Evolutionary conservation across 768 basidiomycete species (phyloP).

Genomic region (Boletus reticuloceps): DNA sequence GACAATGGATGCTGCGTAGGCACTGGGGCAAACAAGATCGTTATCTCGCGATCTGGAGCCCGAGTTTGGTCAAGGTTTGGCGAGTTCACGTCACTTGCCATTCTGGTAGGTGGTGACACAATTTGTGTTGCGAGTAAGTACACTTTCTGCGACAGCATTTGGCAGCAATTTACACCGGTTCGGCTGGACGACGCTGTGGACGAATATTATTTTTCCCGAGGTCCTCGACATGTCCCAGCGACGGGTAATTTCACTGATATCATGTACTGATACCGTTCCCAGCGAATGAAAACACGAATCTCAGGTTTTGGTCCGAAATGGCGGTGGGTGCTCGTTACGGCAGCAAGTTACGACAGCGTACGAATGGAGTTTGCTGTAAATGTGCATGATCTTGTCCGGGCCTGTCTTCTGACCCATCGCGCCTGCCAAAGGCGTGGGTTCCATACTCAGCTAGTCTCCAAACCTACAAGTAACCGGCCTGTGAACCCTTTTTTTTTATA

Average conservation of each 20-base stretch:
- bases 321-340: conserved; percentile 30
- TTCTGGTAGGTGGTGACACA: conserved; percentile 13
- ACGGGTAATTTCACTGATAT: conserved; percentile 28
- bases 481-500: conserved; percentile 16
- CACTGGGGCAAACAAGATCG: conserved; percentile 18
- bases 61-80: conserved; percentile 12
- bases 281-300: conserved; percentile 22
- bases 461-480: conserved; percentile 13
- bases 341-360: conserved; percentile 24
- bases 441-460: conserved; percentile 25
- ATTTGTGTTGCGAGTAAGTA: conserved; percentile 1
- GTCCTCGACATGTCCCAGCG: conserved; percentile 7
- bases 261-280: conserved; percentile 6
- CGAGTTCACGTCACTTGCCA: conserved; percentile 26
- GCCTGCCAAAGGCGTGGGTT: conserved; percentile 32
- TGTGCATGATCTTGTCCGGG: conserved; percentile 24
- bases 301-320: conserved; percentile 25
- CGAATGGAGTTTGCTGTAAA: conserved; percentile 30
- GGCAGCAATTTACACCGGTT: neutral
- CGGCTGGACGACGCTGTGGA: no score
- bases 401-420: conserved; percentile 28
- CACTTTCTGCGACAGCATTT: neutral
- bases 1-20: conserved; percentile 5
- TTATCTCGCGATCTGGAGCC: conserved; percentile 32
- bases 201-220: neutral